These are phyloP conservation scores for Fraxinus paxiana DNA, from an alignment of 305 asterid species.

Conservation along the genomic window DNA sequence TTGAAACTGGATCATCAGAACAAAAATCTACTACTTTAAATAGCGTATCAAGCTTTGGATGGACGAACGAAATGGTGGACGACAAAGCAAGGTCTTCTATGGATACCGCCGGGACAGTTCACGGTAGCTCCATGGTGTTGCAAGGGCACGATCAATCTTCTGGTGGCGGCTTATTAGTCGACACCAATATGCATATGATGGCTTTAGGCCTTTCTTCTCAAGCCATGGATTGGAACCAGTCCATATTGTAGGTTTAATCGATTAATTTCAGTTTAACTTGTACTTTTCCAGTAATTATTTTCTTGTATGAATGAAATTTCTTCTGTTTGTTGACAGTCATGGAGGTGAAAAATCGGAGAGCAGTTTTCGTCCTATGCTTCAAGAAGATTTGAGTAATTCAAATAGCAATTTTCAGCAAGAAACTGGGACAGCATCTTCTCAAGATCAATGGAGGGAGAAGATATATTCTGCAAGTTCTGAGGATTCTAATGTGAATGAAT, in stretches of 20 bases:
- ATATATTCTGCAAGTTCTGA: conserved; percentile 47
- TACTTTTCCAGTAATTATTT: neutral
- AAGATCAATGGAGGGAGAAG: conserved; percentile 59
- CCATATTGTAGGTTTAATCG: conserved; percentile 57
- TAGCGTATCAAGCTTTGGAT: conserved; percentile 49
- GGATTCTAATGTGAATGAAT: conserved; percentile 41
- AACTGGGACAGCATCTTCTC: conserved; percentile 29
- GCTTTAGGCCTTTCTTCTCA: conserved; percentile 80
- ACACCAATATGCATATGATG: conserved; percentile 67
- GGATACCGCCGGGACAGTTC: conserved; percentile 31
- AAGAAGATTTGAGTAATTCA: conserved; percentile 39
- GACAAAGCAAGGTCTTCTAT: conserved; percentile 47
- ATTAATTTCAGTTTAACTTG: neutral
- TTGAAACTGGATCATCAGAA: conserved; percentile 32
- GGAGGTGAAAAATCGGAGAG: conserved; percentile 41
- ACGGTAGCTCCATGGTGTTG: conserved; percentile 35
- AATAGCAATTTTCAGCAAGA: conserved; percentile 42
- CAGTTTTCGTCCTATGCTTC: conserved; percentile 35
- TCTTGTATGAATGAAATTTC: neutral
- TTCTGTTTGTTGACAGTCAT: conserved; percentile 25
- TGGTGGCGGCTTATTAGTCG: conserved; percentile 24
- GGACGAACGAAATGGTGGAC: conserved; percentile 61
- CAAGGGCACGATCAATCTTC: conserved; percentile 32
- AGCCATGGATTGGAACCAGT: conserved; percentile 73
- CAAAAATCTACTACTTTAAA: conserved; percentile 40